These are phyloP conservation scores for Lizonia empirigonia DNA, from an alignment of 2,329 filamentous ascomycete genomes.

Conservation along the genomic window DNA sequence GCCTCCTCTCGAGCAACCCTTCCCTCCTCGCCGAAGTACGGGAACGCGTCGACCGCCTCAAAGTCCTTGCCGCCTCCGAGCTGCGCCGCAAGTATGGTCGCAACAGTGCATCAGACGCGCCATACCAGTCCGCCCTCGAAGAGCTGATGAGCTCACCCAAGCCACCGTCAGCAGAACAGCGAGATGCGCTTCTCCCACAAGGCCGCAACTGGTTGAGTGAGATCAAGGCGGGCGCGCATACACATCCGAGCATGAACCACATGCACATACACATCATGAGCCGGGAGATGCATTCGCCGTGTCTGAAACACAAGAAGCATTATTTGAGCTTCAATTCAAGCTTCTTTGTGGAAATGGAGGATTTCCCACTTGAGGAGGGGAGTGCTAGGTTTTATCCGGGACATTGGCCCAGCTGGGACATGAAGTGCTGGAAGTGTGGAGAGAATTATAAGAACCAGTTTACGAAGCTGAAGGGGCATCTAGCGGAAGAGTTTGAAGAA, in stretches of 20 bases:
- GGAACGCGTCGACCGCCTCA: constrained; percentile 66
- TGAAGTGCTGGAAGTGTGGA: constrained; percentile 86
- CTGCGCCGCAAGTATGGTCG: constrained; percentile 71
- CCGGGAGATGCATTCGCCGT: constrained; percentile 74
- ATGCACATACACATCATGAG: constrained; percentile 89
- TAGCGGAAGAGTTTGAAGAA: constrained; percentile 72
- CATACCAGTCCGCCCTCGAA: constrained; percentile 62
- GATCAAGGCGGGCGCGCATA: constrained; percentile 80
- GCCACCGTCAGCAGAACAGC: constrained; percentile 50
- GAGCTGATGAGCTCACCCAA: constrained; percentile 55
- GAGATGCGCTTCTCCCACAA: constrained; percentile 54
- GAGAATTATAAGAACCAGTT: constrained; percentile 76
- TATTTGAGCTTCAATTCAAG: constrained; percentile 89
- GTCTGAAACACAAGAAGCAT: constrained; percentile 80
- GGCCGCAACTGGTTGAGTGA: constrained; percentile 81
- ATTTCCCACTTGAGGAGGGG: constrained; percentile 74
- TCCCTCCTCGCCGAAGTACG: constrained; percentile 70
- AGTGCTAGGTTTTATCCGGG: constrained; percentile 67
- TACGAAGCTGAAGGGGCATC: constrained; percentile 73
- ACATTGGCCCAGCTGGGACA: constrained; percentile 67
- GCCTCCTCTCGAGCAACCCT: constrained; percentile 70
- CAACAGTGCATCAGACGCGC: constrained; percentile 66
- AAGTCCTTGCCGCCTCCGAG: constrained; percentile 71
- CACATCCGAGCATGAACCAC: constrained; percentile 88
- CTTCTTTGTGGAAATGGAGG: constrained; percentile 79